Evolutionary conservation across 352 stramenopile species (phyloP).

Genomic region (Aphanomyces euteiches): DNA sequence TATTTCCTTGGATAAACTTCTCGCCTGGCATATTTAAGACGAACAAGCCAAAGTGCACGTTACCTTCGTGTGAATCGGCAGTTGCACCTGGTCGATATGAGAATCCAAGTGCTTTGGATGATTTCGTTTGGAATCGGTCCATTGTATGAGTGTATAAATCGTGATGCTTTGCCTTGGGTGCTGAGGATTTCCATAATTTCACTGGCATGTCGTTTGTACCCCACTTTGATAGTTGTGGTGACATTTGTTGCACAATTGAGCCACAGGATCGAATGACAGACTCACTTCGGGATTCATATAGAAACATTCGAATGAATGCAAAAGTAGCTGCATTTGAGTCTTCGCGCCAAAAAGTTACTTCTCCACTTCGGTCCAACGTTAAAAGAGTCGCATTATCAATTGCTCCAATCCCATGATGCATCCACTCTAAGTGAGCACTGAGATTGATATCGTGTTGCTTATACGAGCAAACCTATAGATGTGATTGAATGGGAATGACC

Average conservation of each 20-base stretch:
- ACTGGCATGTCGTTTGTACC: neutral
- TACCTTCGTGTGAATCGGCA: constrained; percentile 27
- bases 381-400: constrained; percentile 59
- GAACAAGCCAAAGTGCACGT: too few relatives aligned
- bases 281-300: neutral
- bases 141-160: constrained; percentile 21
- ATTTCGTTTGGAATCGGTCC: constrained; percentile 11
- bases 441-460: too few relatives aligned
- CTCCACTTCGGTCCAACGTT: constrained; percentile 56
- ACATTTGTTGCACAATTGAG: neutral
- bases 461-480: constrained; percentile 42
- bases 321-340: constrained; percentile 50
- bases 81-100: constrained; percentile 21
- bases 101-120: constrained; percentile 17
- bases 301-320: constrained; percentile 24
- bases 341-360: constrained; percentile 74
- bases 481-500: constrained; percentile 54
- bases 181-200: neutral
- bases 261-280: neutral
- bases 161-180: neutral
- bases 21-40: constrained; percentile 12
- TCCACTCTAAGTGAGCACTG: constrained; percentile 36
- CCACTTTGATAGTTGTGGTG: neutral
- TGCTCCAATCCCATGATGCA: neutral
- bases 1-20: constrained; percentile 29